A percentile compares a stretch with the other conserved stretches of the same genome.
Conservation (phyloP, 306 rosid genomes). For the Betula pendula region DNA sequence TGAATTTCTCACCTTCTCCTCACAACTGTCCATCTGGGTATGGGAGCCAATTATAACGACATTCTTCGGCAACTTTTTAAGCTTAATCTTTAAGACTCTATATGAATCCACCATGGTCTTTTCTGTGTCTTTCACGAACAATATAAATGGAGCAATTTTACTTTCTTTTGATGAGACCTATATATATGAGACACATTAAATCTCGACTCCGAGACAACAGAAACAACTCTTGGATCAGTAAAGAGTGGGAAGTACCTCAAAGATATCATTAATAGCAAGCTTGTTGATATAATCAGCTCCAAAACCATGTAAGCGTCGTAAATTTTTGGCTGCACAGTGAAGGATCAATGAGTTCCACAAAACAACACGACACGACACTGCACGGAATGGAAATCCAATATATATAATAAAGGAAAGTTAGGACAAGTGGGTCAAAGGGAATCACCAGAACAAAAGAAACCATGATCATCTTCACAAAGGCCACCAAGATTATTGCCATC, state of each 20-base stretch:
- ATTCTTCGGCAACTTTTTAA: conserved; percentile 69
- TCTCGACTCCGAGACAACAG: conserved; percentile 26
- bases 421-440: conserved; percentile 27
- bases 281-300: conserved; percentile 81
- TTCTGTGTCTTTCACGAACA: conserved; percentile 87
- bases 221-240: conserved; percentile 18
- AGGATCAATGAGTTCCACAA: conserved; percentile 23
- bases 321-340: conserved; percentile 61
- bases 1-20: conserved; percentile 70
- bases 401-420: neutral
- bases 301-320: conserved; percentile 63
- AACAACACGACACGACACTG: conserved; percentile 13
- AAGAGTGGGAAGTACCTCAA: conserved; percentile 60
- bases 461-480: conserved; percentile 80
- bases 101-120: conserved; percentile 66
- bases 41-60: conserved; percentile 89
- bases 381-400: conserved; percentile 8
- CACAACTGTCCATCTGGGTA: conserved; percentile 78
- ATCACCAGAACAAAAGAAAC: conserved; percentile 90
- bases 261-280: conserved; percentile 72
- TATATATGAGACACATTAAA: conserved; percentile 16
- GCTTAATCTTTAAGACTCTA: conserved; percentile 58
- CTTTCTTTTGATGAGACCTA: conserved; percentile 75
- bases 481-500: conserved; percentile 99
- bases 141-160: conserved; percentile 58